phyloP scores from a whole-genome alignment of 306 rosid species.

The Oemleria cerasiformis region DNA sequence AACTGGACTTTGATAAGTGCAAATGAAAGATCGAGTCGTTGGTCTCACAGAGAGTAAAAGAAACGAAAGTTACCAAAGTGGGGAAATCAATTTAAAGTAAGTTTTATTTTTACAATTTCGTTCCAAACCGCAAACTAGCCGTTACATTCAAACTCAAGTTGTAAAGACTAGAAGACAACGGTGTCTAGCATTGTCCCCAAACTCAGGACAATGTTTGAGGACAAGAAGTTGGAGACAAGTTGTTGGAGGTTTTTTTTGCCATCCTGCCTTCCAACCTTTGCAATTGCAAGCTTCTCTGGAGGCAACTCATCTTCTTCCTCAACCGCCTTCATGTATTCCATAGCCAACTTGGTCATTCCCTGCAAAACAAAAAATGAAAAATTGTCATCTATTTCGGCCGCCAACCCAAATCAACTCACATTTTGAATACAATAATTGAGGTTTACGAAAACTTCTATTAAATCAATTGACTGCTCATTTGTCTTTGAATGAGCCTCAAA shows the following conservation, averaged over 20 bases:
- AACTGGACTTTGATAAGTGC: no score
- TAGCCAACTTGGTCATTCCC: conserved; percentile 76
- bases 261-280: conserved; percentile 87
- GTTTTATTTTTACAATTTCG: no score
- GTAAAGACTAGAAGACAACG: conserved; percentile 56
- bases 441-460: conserved; percentile 13
- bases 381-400: not conserved
- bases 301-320: conserved; percentile 85
- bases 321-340: conserved; percentile 78
- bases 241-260: conserved; percentile 88
- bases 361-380: conserved; percentile 29
- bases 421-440: not conserved
- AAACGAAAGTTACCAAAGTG: no score
- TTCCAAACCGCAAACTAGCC: no score
- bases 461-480: conserved; percentile 86
- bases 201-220: conserved; percentile 79
- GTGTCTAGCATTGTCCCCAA: conserved; percentile 90
- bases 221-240: conserved; percentile 80
- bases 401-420: not conserved
- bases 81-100: no score
- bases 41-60: no score
- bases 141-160: not conserved
- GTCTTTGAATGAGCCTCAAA: conserved; percentile 84
- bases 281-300: conserved; percentile 82
- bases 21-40: no score